Evolutionary conservation across 306 rosid genomes (phyloP), one percentile per base, ranked within the genome.

Genomic region (Aeschynomene evenia): DNA sequence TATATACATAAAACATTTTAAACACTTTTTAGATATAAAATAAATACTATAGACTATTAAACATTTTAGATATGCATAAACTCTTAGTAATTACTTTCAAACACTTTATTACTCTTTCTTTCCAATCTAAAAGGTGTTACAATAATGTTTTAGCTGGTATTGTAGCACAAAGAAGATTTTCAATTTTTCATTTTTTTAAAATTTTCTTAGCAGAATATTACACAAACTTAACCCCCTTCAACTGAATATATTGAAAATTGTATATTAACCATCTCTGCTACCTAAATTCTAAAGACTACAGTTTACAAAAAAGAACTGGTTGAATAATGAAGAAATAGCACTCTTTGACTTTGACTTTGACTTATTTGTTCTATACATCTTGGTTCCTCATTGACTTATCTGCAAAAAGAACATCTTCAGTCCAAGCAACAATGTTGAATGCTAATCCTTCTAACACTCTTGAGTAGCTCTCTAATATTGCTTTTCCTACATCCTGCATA

Each of bases 361-460:
- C n/a, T n/a, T n/a, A n/a, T n/a, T n/a, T n/a, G n/a, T 49, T 16
- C 72, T 56, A 72, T 48, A 72, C 67, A 63, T 73, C 68, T 62
- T 70, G 76, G 34, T 68, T 78, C 70, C 79, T 85, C 78, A 74
- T 61, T 24, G 90, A 78, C 72, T 79, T 78, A 76, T 88, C 89
- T 59, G 75, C 82, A 69, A 31, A 28, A 69, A 79, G 73, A 77
- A 83, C 95, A 83, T 85, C 91, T 70, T 88, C 91, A 79, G 77
- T 85, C 95, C 95, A 88, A 63, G 95, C 88, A 50, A 88, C 95
- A 57, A 81, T 77, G 81, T 88, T 88, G 89, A 88, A 88, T 55
- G 95, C 87, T 66, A 85, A 68, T 20, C 95, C 85, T 84, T 88
- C 95, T 62, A 88, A 80, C 8, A 88, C 89, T 78, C 95, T 88